Base-by-base conservation (phyloP, 1,284 basidiomycete genomes). In the Ustilago lituana region DNA sequence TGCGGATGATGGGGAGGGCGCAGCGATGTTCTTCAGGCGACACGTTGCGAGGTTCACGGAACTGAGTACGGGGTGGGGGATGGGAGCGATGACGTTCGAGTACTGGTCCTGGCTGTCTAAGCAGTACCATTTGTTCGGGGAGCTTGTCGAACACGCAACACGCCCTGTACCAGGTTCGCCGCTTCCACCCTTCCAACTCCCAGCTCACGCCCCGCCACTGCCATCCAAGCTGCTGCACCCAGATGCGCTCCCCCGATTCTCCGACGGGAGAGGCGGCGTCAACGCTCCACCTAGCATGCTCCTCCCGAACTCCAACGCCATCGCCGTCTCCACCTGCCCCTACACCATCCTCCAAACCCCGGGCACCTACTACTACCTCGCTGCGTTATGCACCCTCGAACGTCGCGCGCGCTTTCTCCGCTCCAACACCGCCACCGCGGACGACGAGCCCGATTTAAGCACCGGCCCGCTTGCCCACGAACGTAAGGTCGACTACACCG, bases 21-120 rank as follows among this genome's bases (percentile, higher is more conserved):
- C 91, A 1, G 90, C 91, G 0, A 67, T 68, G 0, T 90, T 94
- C 61, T 90, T 95, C 78, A 89, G 88, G 50, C 87, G 88, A 17
- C 94, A 98, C 79, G 86, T 95, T 63, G 87, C 89, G 26, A 88
- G 89, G 55, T 95, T 98, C 72, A 87, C 89, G 6, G 92, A 94
- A 70, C 88, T 98, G 55, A 93, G 91, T 9, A 86, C 91, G 7
- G 90, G 91, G 0, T 98, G 95, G 95, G 93, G 92, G 3, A 97
- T 98, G 51, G 94, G 94, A n/a, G 92, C 94, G 74, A 91, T 93
- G 75, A 96, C 92, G 0, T 96, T 91, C 73, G 96, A 98, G 82
- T 98, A 89, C 79, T 98, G 95, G 95, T 91, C 90, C 72, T 98
- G 94, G 95, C 86, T 94, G 48, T 90, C 91, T 8, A 86, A 94